Evolutionary conservation across 163 green algal species (phyloP).

Genomic region (Scenedesmus sp.): DNA sequence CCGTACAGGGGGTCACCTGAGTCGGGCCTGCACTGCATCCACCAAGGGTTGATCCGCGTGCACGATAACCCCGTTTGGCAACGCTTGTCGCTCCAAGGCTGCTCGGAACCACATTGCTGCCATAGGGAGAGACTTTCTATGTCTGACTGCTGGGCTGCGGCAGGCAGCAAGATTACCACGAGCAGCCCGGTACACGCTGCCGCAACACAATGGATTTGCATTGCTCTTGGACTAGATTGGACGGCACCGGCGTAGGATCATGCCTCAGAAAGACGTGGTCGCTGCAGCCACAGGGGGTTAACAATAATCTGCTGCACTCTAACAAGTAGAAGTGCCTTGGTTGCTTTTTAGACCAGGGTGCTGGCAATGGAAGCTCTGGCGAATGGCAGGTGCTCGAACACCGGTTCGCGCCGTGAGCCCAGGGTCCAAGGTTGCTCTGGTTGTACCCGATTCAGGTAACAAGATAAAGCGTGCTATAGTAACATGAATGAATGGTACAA

Average conservation of each 20-base stretch:
- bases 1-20: background rate
- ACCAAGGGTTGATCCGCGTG: background rate
- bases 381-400: background rate
- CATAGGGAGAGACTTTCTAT: background rate
- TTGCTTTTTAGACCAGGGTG: background rate
- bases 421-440: background rate
- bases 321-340: background rate
- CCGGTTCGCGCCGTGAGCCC: background rate
- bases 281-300: background rate
- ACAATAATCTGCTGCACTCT: background rate
- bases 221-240: background rate
- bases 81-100: background rate
- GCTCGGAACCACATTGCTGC: background rate
- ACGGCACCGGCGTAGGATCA: background rate
- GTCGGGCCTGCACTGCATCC: background rate
- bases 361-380: background rate
- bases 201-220: background rate
- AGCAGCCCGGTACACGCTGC: background rate
- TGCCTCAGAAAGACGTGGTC: background rate
- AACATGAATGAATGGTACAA: no score
- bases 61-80: background rate
- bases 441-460: background rate
- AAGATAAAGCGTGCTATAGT: no score
- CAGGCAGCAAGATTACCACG: background rate
- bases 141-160: conserved; percentile 1